Base-by-base conservation (phyloP, 2,329 filamentous ascomycete species). In the Aaosphaeria pasadenensis region DNA sequence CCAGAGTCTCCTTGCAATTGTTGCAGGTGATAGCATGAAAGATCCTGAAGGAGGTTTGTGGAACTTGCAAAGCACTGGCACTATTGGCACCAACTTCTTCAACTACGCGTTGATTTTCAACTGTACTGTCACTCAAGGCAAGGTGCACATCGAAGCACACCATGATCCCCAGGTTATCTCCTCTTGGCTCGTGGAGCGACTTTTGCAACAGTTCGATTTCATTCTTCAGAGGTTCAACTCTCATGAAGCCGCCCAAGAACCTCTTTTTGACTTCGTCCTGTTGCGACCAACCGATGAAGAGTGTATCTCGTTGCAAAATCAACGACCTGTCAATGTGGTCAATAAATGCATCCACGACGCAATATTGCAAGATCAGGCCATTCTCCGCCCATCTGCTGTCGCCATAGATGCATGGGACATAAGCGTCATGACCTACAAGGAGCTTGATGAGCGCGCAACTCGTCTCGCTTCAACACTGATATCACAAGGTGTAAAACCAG, bases 1-100 rank as follows among this genome's bases (percentile, higher is more conserved):
- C 58, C 71, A 75, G 43, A 78, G 74, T 46, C 54, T 77, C 5
- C 62, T 78, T 3, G 72, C 74, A 1, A 75, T 78, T 17, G 60
- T 60, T 11, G 55, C 60, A n/a, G 62, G 59, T 3, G 63, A 68
- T 30, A 58, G 56, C 30, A 54, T 61, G 45, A 56, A 63, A 45
- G 61, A 67, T 43, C 52, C 58, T 1, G 55, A 64, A 11, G 59
- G 59, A 29, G 55, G 55, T 9, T 47, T 68, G 4, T 69, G 65
- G 65, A 52, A 63, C 39, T 60, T 66, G 45, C 54, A 66, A 42
- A 64, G 62, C 45, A 60, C 59, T 6, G 66, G 63, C 4, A 63
- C 59, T 4, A 55, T 66, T 42, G 64, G 63, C 11, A 66, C 64
- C 1, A 64, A 66, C 45, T 70, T 69, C 45, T 67, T 67, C 56